Percentiles rank a stretch among this genome's conserved stretches.
Evolutionary conservation across 805 yeast species (phyloP).

Genomic region (Starmerella davenportii): DNA sequence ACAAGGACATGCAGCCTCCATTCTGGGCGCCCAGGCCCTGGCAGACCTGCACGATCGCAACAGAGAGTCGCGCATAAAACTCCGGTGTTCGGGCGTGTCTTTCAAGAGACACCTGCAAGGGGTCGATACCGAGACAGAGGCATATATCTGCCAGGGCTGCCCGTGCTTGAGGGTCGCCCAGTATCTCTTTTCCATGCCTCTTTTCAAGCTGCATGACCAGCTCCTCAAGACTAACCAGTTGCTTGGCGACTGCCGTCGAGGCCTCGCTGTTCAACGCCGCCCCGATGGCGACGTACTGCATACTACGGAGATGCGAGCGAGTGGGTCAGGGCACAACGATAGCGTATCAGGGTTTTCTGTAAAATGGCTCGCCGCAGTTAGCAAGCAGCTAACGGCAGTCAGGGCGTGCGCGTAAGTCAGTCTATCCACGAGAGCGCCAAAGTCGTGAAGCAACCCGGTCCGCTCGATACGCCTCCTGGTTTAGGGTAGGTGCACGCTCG

Average conservation of each 20-base stretch:
- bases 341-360: too few species aligned
- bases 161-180: slow-evolving; percentile 45
- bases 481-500: too few species aligned
- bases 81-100: slow-evolving; percentile 26
- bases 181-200: slow-evolving; percentile 51
- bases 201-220: slow-evolving; percentile 59
- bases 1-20: slow-evolving; percentile 62
- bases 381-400: too few species aligned
- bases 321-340: too few species aligned
- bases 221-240: slow-evolving; percentile 56
- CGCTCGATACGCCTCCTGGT: too few species aligned
- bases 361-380: too few species aligned
- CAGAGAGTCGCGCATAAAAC: slow-evolving; percentile 48
- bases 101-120: slow-evolving; percentile 29
- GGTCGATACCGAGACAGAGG: slow-evolving; percentile 67
- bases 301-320: too few species aligned
- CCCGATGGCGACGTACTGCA: neutral
- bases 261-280: slow-evolving; percentile 16
- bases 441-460: too few species aligned
- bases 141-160: slow-evolving; percentile 62
- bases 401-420: too few species aligned
- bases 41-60: slow-evolving; percentile 60
- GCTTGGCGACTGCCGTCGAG: slow-evolving; percentile 33
- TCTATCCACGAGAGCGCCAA: too few species aligned
- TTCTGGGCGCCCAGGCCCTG: slow-evolving; percentile 49